Evolutionary conservation across 805 yeast species (phyloP), one percentile per base, ranked within the genome.

Genomic region (Metschnikowia aberdeeniae): DNA sequence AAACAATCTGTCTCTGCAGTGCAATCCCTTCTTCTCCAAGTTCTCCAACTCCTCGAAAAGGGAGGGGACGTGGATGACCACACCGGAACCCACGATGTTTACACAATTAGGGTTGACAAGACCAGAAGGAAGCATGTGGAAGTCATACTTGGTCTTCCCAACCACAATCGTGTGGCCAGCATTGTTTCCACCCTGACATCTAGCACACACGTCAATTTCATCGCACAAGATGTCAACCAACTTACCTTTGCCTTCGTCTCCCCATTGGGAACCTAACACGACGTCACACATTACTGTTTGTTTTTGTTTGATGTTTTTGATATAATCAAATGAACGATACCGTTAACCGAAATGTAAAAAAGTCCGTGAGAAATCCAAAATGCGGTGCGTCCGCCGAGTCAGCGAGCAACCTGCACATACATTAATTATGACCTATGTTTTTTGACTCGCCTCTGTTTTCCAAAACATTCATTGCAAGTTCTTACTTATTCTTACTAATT

Each of bases 101-200:
- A 76, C 70, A 72, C 99, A 93, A 46, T 86, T 84, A 50, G 93
- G 89, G 66, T 93, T 93, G 49, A 93, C 95, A 53, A 93, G 78
- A n/a, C 99, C 99, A 8, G 97, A 88, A 14, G 99, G 99, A 52
- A 93, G 80, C 96, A 93, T 92, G 72, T 93, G 99, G 84, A 93
- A 93, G 67, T 93, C 99, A 64, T 90, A 93, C 69, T 89, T 92
- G 60, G 77, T 77, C 37, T 82, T 84, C 49, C 82, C 82, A 42
- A 89, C 99, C 40, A 93, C 97, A 60, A 93, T 93, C 36, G 99
- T 93, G 67, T 93, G 99, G 30, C 99, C 99, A 26, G 99, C 99
- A 64, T 93, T 93, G 76, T 93, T 93, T 62, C 99, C 99, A 68
- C 99, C 99, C 64, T 86, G 90, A 71, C 98, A 92, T 66, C 99